phyloP scores from a whole-genome alignment of 768 basidiomycete species.

The Leccinum disarticulatum region DNA sequence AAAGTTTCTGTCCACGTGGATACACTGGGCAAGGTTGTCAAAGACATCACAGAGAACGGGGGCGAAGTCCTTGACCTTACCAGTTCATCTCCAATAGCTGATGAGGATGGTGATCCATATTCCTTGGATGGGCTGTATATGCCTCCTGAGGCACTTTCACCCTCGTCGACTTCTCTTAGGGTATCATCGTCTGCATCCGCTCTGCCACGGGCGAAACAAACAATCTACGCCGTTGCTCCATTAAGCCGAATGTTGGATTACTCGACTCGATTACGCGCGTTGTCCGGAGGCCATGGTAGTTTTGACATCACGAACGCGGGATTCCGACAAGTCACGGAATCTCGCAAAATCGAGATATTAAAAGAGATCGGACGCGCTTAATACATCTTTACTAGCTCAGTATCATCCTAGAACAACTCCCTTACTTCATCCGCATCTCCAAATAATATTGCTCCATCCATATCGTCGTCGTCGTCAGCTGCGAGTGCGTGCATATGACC shows the following conservation, averaged over 20 bases:
- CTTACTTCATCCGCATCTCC: constrained; percentile 80
- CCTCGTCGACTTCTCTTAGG: constrained; percentile 48
- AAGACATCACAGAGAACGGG: constrained; percentile 80
- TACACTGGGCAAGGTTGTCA: constrained; percentile 72
- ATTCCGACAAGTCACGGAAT: constrained; percentile 63
- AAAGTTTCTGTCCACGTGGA: constrained; percentile 69
- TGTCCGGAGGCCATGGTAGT: constrained; percentile 78
- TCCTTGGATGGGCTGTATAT: constrained; percentile 68
- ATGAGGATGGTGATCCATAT: constrained; percentile 44
- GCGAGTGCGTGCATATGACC: constrained; percentile 57
- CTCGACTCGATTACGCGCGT: constrained; percentile 70
- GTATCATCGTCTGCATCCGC: constrained; percentile 29
- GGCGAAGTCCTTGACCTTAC: constrained; percentile 77
- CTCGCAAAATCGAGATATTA: constrained; percentile 69
- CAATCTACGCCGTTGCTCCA: constrained; percentile 71
- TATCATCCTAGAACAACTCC: constrained; percentile 45
- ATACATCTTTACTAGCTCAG: constrained; percentile 7
- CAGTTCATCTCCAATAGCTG: constrained; percentile 32
- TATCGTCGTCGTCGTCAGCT: constrained; percentile 73
- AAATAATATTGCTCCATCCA: constrained; percentile 71
- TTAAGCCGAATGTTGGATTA: constrained; percentile 84
- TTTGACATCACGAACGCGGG: constrained; percentile 83
- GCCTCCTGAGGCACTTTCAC: constrained; percentile 75
- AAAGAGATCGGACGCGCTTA: constrained; percentile 76
- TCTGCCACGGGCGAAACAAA: constrained; percentile 51